phyloP scores from a whole-genome alignment of 805 yeast species.

The Ogataea thermomethanolica region DNA sequence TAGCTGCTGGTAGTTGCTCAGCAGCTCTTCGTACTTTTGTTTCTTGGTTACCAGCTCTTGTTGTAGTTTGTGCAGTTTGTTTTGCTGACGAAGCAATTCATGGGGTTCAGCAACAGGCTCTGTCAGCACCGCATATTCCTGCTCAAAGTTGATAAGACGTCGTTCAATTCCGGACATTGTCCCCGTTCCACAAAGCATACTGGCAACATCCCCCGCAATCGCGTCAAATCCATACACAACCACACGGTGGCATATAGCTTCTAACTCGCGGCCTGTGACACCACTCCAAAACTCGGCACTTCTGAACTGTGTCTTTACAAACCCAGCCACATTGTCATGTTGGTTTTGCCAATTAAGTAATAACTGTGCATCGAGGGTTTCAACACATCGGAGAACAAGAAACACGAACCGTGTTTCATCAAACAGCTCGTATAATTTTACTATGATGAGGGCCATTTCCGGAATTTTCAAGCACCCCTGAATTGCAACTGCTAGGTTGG shows the following conservation, averaged over 20 bases:
- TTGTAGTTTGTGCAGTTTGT: slow-evolving; percentile 11
- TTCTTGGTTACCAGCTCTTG: slow-evolving; percentile 18
- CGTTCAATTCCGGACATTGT: not conserved
- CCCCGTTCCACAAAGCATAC: slow-evolving; percentile 6
- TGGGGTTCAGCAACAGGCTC: slow-evolving; percentile 5
- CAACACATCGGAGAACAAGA: slow-evolving; percentile 24
- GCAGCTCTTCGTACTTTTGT: slow-evolving; percentile 26
- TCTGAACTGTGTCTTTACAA: slow-evolving; percentile 9
- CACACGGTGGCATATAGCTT: slow-evolving; percentile 15
- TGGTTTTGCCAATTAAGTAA: slow-evolving; percentile 15
- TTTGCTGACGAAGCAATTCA: slow-evolving; percentile 10
- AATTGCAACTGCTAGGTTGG: slow-evolving; percentile 1
- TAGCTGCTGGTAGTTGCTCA: slow-evolving; percentile 32
- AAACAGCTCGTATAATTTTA: slow-evolving; percentile 15
- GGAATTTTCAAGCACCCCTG: slow-evolving; percentile 14
- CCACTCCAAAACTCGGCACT: slow-evolving; percentile 23
- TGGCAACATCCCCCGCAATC: slow-evolving; percentile 19
- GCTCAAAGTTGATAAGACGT: slow-evolving; percentile 8
- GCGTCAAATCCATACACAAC: slow-evolving; percentile 27
- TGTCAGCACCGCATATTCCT: slow-evolving; percentile 12
- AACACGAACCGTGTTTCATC: slow-evolving; percentile 20
- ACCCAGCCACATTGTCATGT: slow-evolving; percentile 14
- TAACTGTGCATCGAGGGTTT: slow-evolving; percentile 13
- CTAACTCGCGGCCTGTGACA: slow-evolving; percentile 12
- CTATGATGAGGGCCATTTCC: slow-evolving; percentile 16